A percentile compares a stretch with the other conserved stretches of the same genome.
phyloP scores from a whole-genome alignment of 441 rosid species.

The Arabidopsis hybrid region DNA sequence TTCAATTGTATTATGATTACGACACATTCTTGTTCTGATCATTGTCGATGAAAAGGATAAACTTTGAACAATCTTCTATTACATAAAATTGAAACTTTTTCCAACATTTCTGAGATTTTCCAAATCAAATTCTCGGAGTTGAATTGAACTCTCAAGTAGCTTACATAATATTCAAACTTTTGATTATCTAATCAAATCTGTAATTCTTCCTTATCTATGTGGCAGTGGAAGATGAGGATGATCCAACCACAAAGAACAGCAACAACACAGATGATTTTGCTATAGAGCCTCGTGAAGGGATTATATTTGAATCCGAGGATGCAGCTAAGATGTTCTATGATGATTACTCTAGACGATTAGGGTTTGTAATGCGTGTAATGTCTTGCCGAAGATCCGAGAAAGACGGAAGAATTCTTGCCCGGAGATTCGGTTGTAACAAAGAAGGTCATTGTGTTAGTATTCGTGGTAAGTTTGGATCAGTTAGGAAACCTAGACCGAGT shows the following conservation, averaged over 20 bases:
- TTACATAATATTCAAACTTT: not conserved
- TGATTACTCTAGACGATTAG: constrained; percentile 63
- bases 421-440: constrained; percentile 75
- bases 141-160: not conserved
- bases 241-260: constrained; percentile 4
- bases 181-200: not conserved
- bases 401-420: constrained; percentile 71
- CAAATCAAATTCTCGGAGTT: not conserved
- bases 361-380: constrained; percentile 78
- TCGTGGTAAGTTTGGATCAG: constrained; percentile 61
- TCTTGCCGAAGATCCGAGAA: constrained; percentile 75
- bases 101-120: not conserved
- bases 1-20: not conserved
- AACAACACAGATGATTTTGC: constrained; percentile 45
- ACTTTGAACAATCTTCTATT: not conserved
- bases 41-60: not conserved
- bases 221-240: constrained; percentile 34
- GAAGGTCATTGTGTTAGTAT: constrained; percentile 79
- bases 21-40: constrained; percentile 5
- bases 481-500: constrained; percentile 64
- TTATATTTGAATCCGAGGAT: constrained; percentile 75
- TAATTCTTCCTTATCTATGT: not conserved
- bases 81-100: not conserved
- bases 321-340: constrained; percentile 73
- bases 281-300: constrained; percentile 68